Conservation (phyloP, 2,329 filamentous ascomycete species). For the Grosmannia penicillata region DNA sequence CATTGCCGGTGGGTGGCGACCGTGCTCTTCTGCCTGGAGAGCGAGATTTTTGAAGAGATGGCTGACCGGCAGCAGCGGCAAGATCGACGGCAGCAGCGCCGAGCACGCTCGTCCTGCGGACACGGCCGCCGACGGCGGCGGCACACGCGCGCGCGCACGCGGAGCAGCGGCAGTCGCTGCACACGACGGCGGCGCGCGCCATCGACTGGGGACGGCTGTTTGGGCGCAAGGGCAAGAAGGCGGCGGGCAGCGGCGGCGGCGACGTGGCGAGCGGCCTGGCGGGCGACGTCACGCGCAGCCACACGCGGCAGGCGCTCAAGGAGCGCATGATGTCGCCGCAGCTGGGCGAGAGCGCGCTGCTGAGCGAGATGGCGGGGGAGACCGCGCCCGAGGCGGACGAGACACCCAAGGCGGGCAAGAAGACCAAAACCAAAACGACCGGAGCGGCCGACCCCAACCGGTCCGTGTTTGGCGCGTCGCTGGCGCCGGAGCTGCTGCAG, state of each 20-base stretch:
- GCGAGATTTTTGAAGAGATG: too few species aligned
- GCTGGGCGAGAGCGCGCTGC: slow-evolving; percentile 38
- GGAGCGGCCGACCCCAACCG: not conserved
- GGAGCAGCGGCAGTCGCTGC: slow-evolving; percentile 3
- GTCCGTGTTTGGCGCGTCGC: slow-evolving; percentile 16
- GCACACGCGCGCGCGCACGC: not conserved
- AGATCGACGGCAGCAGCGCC: not conserved
- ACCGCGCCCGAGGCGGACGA: not conserved
- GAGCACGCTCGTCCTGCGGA: not conserved
- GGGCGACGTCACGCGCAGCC: slow-evolving; percentile 15
- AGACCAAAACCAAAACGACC: not conserved
- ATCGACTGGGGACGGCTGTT: slow-evolving; percentile 9
- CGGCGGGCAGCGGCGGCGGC: not conserved
- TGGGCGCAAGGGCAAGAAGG: slow-evolving; percentile 15
- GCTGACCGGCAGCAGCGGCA: slow-evolving; percentile 4
- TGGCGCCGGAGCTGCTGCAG: slow-evolving; percentile 38
- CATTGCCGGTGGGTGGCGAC: too few species aligned
- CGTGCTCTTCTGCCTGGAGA: too few species aligned
- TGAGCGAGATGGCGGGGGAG: slow-evolving; percentile 34
- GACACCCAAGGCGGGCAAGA: not conserved
- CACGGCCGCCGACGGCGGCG: not conserved
- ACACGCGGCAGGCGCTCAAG: slow-evolving; percentile 23
- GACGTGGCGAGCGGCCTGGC: slow-evolving; percentile 9
- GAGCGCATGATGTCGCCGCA: slow-evolving; percentile 28
- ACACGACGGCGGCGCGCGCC: slow-evolving; percentile 6